Percentiles rank a stretch among this genome's conserved stretches.
phyloP scores from a whole-genome alignment of 176 grass and related monocot genomes.

The Leersia perrieri region DNA sequence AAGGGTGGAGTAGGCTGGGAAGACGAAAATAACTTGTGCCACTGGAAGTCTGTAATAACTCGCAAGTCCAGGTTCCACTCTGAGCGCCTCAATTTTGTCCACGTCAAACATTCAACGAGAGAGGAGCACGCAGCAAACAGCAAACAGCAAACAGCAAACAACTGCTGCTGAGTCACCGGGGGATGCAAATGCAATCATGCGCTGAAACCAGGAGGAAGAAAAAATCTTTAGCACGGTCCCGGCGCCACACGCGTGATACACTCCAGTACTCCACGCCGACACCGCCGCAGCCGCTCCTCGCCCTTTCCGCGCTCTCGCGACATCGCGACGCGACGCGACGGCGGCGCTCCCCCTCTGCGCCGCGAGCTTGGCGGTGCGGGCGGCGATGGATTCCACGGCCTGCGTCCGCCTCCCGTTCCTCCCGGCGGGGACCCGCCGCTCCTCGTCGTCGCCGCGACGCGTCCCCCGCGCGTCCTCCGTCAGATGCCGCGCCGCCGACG shows the following conservation, averaged over 20 bases:
- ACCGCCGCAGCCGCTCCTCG: not conserved
- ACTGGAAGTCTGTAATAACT: too few species aligned
- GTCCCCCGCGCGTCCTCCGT: not conserved
- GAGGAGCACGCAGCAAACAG: too few species aligned
- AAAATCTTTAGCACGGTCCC: not conserved
- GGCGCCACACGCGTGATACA: not conserved
- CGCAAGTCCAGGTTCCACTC: too few species aligned
- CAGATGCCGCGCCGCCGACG: conserved; percentile 24
- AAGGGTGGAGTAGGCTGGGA: too few species aligned
- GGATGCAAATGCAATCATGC: not conserved
- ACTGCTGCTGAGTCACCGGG: too few species aligned
- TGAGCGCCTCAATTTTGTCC: too few species aligned
- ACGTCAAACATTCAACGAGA: not conserved
- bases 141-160: too few species aligned
- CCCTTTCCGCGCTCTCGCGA: too few species aligned
- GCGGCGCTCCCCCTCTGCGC: not conserved
- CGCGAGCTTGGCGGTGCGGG: not conserved
- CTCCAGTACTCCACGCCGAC: not conserved
- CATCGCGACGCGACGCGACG: too few species aligned
- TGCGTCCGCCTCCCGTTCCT: conserved; percentile 29
- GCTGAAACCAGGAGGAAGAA: not conserved
- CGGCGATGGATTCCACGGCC: conserved; percentile 35
- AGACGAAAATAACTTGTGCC: too few species aligned
- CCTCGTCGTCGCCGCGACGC: not conserved
- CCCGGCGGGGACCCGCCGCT: not conserved